These are phyloP conservation scores for Globisporangium cystogenes DNA, from an alignment of 352 stramenopile genomes.

Conservation along the genomic window DNA sequence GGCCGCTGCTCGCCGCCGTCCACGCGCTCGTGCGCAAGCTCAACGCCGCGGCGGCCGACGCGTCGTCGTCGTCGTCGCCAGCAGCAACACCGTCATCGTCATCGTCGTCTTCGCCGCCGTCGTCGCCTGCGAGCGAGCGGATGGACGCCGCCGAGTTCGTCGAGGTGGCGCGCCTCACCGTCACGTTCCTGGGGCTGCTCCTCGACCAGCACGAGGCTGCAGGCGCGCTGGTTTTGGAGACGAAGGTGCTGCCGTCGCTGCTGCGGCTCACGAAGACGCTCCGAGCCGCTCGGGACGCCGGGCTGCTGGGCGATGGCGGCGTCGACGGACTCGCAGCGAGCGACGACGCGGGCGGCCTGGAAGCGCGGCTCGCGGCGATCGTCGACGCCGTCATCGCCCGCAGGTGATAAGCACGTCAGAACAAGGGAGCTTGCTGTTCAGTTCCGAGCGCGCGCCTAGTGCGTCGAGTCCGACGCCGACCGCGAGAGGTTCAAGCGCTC, in stretches of 20 bases:
- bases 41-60: not conserved
- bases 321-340: not conserved
- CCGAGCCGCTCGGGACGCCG: not conserved
- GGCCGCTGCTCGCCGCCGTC: constrained; percentile 5
- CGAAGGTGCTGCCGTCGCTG: constrained; percentile 23
- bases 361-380: constrained; percentile 27
- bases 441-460: not conserved
- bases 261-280: constrained; percentile 40
- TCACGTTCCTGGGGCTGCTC: constrained; percentile 49
- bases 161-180: constrained; percentile 46
- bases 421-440: not conserved
- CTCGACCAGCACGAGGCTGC: constrained; percentile 32
- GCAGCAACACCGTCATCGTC: too few relatives aligned
- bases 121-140: not conserved
- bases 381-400: constrained; percentile 20
- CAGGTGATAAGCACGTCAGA: not conserved
- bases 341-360: constrained; percentile 14
- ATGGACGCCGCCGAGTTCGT: constrained; percentile 34
- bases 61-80: too few relatives aligned
- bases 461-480: not conserved
- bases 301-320: constrained; percentile 13
- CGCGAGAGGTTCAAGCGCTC: not conserved
- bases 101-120: not conserved
- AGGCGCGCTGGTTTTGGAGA: constrained; percentile 15
- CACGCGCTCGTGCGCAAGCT: constrained; percentile 8